A percentile compares a stretch with the other conserved stretches of the same genome.
Conservation (phyloP, 2,329 filamentous ascomycete species). For the Chalara sp. region DNA sequence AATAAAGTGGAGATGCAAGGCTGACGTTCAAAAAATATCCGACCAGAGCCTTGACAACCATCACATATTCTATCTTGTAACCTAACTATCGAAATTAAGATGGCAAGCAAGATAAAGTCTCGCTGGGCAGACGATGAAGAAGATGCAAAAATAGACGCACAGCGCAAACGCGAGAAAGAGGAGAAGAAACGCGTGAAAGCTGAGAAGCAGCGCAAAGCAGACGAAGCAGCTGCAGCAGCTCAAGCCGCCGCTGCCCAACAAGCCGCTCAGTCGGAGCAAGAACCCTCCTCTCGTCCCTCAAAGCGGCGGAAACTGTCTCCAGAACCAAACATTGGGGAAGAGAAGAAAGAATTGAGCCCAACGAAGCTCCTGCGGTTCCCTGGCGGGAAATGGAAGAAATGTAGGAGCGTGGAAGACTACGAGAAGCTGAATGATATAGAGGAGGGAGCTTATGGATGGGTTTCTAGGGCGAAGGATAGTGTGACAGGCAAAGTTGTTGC, state of each 20-base stretch:
- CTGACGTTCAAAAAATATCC: not conserved
- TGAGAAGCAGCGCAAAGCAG: slow-evolving; percentile 67
- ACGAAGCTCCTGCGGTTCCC: slow-evolving; percentile 67
- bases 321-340: slow-evolving; percentile 20
- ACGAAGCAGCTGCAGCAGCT: slow-evolving; percentile 35
- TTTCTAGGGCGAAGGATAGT: slow-evolving; percentile 73
- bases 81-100: slow-evolving; percentile 11
- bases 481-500: slow-evolving; percentile 76
- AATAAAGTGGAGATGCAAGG: slow-evolving; percentile 2
- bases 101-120: slow-evolving; percentile 41
- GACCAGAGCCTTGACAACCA: not conserved
- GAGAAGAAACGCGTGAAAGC: slow-evolving; percentile 80
- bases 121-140: slow-evolving; percentile 85
- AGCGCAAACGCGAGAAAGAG: slow-evolving; percentile 76
- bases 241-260: slow-evolving; percentile 30
- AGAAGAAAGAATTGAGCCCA: slow-evolving; percentile 28
- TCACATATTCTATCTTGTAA: not conserved
- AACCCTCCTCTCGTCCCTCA: slow-evolving; percentile 43
- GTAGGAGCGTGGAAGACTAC: slow-evolving; percentile 78
- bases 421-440: slow-evolving; percentile 95
- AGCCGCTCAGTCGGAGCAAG: slow-evolving; percentile 24
- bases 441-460: slow-evolving; percentile 93
- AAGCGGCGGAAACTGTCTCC: slow-evolving; percentile 52
- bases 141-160: slow-evolving; percentile 67
- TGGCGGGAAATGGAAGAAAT: slow-evolving; percentile 58